These are phyloP conservation scores for Skeletonema tropicum DNA, from an alignment of 108 stramenopile genomes.

Conservation along the genomic window DNA sequence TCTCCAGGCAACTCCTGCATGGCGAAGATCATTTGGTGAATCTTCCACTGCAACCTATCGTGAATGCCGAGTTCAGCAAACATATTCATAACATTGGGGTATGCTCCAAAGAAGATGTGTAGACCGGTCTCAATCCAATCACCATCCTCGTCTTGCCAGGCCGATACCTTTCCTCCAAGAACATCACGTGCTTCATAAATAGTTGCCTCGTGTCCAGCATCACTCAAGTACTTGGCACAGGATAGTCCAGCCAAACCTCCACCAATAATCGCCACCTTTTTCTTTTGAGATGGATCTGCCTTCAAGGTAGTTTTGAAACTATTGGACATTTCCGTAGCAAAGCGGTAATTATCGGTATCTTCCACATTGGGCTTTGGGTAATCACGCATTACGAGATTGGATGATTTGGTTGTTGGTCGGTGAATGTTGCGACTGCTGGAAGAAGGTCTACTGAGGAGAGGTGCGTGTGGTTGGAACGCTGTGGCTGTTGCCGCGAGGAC, in stretches of 20 bases:
- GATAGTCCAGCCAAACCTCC: conserved; percentile 81
- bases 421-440: conserved; percentile 4
- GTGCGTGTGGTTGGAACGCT: conserved; percentile 40
- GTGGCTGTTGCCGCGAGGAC: conserved; percentile 28
- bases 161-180: conserved; percentile 77
- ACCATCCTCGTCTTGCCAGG: conserved; percentile 84
- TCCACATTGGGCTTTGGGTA: conserved; percentile 93
- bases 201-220: conserved; percentile 80
- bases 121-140: conserved; percentile 90
- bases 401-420: conserved; percentile 14
- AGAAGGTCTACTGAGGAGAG: conserved; percentile 16
- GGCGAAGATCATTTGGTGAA: conserved; percentile 98
- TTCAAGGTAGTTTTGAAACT: conserved; percentile 59
- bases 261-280: conserved; percentile 81
- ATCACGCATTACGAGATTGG: conserved; percentile 72
- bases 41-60: conserved; percentile 97
- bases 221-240: conserved; percentile 76
- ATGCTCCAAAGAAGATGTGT: conserved; percentile 87
- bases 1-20: conserved; percentile 96
- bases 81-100: conserved; percentile 85
- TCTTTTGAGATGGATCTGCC: conserved; percentile 41
- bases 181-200: conserved; percentile 73
- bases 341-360: conserved; percentile 89
- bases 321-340: conserved; percentile 64
- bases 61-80: conserved; percentile 85